Percentiles rank a stretch among this genome's conserved stretches.
Evolutionary conservation across 352 stramenopile species (phyloP).

Genomic region (Peronospora tabacina): DNA sequence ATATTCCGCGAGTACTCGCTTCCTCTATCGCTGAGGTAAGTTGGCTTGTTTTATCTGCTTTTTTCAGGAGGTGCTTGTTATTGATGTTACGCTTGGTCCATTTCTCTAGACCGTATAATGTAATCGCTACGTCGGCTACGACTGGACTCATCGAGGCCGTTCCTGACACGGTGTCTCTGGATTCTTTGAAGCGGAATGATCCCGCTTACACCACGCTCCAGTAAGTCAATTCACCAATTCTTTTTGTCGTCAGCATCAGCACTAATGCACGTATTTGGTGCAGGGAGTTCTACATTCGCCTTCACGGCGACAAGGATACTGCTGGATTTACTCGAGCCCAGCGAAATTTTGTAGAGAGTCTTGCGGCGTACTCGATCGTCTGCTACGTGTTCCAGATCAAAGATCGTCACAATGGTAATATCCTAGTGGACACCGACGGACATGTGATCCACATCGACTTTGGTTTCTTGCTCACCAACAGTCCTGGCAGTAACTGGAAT

Average conservation of each 20-base stretch:
- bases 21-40: slow-evolving; percentile 84
- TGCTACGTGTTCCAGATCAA: slow-evolving; percentile 98
- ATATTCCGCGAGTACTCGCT: slow-evolving; percentile 93
- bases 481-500: slow-evolving; percentile 89
- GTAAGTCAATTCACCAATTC: slow-evolving; percentile 58
- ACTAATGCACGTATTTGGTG: slow-evolving; percentile 23
- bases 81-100: slow-evolving; percentile 6
- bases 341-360: slow-evolving; percentile 84
- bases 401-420: slow-evolving; percentile 99
- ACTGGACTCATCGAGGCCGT: slow-evolving; percentile 96
- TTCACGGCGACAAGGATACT: slow-evolving; percentile 85
- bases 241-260: background rate
- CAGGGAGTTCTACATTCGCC: slow-evolving; percentile 89
- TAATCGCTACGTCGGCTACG: slow-evolving; percentile 90
- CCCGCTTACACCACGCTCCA: slow-evolving; percentile 79
- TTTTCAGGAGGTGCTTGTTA: slow-evolving; percentile 34
- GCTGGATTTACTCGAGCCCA: slow-evolving; percentile 69
- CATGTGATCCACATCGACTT: slow-evolving; percentile 99
- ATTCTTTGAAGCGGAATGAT: slow-evolving; percentile 92
- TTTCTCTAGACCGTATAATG: slow-evolving; percentile 88
- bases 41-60: background rate
- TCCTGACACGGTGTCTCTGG: slow-evolving; percentile 94
- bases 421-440: slow-evolving; percentile 94
- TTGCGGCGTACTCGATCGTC: slow-evolving; percentile 97
- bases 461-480: slow-evolving; percentile 96